Percentiles rank a stretch among this genome's conserved stretches.
Conservation (phyloP, 2,329 filamentous ascomycete genomes). For the Ascochyta fabae region DNA sequence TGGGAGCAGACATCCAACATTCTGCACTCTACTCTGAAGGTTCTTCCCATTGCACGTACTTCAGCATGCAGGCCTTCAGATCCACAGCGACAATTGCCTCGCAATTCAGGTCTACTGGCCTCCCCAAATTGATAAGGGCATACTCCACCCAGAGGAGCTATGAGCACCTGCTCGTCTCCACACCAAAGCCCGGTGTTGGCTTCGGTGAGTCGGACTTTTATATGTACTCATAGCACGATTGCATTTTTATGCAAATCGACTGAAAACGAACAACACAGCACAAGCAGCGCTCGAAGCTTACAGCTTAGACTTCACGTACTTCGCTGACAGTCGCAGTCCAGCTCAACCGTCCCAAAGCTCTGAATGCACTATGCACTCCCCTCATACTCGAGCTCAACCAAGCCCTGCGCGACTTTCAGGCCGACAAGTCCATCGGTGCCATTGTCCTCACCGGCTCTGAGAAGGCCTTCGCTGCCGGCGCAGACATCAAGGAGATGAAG, state of each 20-base stretch:
- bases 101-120: constrained; percentile 62
- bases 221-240: background rate
- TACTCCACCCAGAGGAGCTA: constrained; percentile 63
- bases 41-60: background rate
- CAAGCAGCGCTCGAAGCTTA: background rate
- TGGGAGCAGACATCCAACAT: background rate
- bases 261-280: background rate
- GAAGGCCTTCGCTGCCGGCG: constrained; percentile 80
- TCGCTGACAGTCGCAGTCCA: constrained; percentile 67
- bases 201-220: constrained; percentile 65
- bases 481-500: constrained; percentile 99
- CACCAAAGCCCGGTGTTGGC: constrained; percentile 86
- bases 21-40: background rate
- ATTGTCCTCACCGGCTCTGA: constrained; percentile 82
- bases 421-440: constrained; percentile 41
- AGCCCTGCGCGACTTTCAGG: constrained; percentile 46
- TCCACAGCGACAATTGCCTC: constrained; percentile 67
- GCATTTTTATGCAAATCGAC: background rate
- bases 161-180: constrained; percentile 82
- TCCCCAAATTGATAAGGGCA: constrained; percentile 62
- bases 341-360: constrained; percentile 89
- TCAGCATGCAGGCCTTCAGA: constrained; percentile 59
- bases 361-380: constrained; percentile 91
- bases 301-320: background rate
- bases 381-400: constrained; percentile 80